These are phyloP conservation scores for Monilinia polystroma DNA, from an alignment of 2,329 filamentous ascomycete species.

Conservation along the genomic window DNA sequence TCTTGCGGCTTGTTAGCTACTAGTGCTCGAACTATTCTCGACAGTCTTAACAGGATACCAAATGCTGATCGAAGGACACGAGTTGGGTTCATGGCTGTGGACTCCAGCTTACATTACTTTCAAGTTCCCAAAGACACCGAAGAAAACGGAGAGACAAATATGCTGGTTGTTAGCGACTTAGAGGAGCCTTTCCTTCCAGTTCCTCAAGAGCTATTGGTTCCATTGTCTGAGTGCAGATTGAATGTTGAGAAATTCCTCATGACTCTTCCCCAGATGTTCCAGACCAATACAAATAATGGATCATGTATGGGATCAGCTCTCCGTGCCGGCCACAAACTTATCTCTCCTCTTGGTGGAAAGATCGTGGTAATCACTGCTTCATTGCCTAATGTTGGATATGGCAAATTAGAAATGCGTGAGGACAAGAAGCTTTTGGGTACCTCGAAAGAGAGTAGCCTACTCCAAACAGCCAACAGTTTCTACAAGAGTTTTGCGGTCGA, in stretches of 20 bases:
- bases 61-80: conserved; percentile 92
- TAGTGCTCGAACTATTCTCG: conserved; percentile 86
- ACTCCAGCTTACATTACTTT: conserved; percentile 95
- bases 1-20: conserved; percentile 90
- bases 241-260: conserved; percentile 90
- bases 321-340: conserved; percentile 90
- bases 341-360: conserved; percentile 91
- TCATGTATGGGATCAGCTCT: conserved; percentile 96
- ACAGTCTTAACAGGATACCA: conserved; percentile 95
- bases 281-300: conserved; percentile 82
- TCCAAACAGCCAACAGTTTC: conserved; percentile 93
- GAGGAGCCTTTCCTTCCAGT: conserved; percentile 97
- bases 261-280: conserved; percentile 94
- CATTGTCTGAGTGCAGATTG: conserved; percentile 80
- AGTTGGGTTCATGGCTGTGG: conserved; percentile 91
- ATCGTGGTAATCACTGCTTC: conserved; percentile 88
- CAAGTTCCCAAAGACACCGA: conserved; percentile 86
- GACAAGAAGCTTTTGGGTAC: conserved; percentile 96
- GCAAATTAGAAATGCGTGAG: conserved; percentile 88
- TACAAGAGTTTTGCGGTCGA: conserved; percentile 99
- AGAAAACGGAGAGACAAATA: conserved; percentile 79
- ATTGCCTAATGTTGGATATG: conserved; percentile 84
- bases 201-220: conserved; percentile 86
- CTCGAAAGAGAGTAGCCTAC: conserved; percentile 79
- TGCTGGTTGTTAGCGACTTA: conserved; percentile 92